Conservation (phyloP, 805 yeast genomes). For the Cyberlindnera xylosilytica region DNA sequence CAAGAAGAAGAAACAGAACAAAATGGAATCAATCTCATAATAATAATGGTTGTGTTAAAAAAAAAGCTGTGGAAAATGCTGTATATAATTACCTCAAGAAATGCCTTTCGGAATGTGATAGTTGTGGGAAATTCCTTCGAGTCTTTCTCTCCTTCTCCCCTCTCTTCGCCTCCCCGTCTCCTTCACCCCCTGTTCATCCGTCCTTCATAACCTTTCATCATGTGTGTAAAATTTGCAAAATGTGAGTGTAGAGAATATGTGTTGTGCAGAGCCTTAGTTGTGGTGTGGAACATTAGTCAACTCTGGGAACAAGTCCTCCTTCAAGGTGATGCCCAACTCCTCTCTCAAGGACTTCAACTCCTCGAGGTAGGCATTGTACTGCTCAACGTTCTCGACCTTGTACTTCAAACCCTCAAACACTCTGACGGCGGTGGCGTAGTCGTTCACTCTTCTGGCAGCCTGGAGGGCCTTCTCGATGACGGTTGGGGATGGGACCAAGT, state of each 20-base stretch:
- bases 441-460: slow-evolving; percentile 99
- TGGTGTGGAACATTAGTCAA: slow-evolving; percentile 23
- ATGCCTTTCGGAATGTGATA: neutral
- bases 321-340: slow-evolving; percentile 89
- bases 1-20: neutral
- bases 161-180: too few relatives aligned
- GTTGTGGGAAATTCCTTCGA: neutral
- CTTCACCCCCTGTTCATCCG: neutral
- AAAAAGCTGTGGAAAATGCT: neutral
- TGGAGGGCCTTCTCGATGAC: slow-evolving; percentile 93
- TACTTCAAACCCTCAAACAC: slow-evolving; percentile 95
- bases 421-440: slow-evolving; percentile 97
- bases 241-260: slow-evolving; percentile 1
- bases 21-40: neutral
- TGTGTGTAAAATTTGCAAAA: slow-evolving; percentile 2
- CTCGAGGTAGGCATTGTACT: slow-evolving; percentile 93
- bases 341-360: slow-evolving; percentile 89
- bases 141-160: neutral
- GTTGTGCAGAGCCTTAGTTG: slow-evolving; percentile 19
- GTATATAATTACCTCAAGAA: slow-evolving; percentile 1
- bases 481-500: slow-evolving; percentile 96
- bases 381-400: slow-evolving; percentile 93
- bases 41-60: neutral
- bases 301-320: slow-evolving; percentile 76
- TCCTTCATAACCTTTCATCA: slow-evolving; percentile 5